Percentiles rank a stretch among this genome's conserved stretches.
These are phyloP conservation scores for Fusarium caatingaense DNA, from an alignment of 2,329 filamentous ascomycete species.

Conservation along the genomic window DNA sequence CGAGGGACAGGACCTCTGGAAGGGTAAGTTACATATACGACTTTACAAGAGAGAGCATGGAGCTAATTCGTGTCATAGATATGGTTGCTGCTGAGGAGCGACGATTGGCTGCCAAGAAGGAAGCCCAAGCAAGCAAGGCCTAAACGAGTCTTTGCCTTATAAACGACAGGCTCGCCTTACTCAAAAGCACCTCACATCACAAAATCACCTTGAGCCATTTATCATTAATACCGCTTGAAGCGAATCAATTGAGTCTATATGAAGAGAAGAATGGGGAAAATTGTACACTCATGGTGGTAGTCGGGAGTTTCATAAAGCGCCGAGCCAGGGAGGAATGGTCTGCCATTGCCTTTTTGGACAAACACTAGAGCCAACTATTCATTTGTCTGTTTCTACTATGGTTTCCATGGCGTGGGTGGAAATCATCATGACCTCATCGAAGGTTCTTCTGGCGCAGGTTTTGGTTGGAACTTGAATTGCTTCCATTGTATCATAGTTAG, in stretches of 20 bases:
- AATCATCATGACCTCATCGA: conserved; percentile 1
- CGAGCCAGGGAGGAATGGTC: background rate
- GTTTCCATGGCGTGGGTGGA: background rate
- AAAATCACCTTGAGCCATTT: background rate
- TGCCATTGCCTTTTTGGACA: background rate
- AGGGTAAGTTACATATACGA: conserved; percentile 64
- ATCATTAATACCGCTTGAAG: conserved; percentile 24
- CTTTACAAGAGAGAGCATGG: background rate
- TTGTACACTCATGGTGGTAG: conserved; percentile 8
- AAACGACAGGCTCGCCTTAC: background rate
- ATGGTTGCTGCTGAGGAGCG: conserved; percentile 86
- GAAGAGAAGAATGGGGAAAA: background rate
- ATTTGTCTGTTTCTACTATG: conserved; percentile 12
- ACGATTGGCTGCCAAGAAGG: conserved; percentile 59
- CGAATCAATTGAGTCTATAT: conserved; percentile 4
- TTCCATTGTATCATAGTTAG: conserved; percentile 24
- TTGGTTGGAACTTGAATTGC: conserved; percentile 14
- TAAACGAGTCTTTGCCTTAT: conserved; percentile 11
- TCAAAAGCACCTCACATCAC: background rate
- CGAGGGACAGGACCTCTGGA: conserved; percentile 93
- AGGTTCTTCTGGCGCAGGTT: background rate
- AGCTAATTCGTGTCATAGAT: conserved; percentile 59
- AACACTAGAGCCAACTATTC: background rate
- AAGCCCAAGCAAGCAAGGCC: conserved; percentile 34
- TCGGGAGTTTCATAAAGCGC: conserved; percentile 4